Conservation (phyloP, 2,329 filamentous ascomycete species). For the Cercospora sp. region DNA sequence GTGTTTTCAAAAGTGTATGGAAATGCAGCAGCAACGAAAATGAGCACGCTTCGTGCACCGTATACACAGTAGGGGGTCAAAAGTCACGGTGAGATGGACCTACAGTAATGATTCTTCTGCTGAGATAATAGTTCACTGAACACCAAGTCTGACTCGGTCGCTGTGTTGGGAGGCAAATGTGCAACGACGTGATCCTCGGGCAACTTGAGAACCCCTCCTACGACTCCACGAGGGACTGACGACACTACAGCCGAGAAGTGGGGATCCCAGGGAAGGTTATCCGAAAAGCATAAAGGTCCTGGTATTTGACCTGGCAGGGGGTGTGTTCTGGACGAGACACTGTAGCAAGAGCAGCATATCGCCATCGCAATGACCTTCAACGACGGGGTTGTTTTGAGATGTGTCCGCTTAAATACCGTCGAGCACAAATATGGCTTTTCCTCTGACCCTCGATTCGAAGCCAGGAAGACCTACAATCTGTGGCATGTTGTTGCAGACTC, state of each 20-base stretch:
- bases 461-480: not conserved
- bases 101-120: not conserved
- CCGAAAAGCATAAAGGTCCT: not conserved
- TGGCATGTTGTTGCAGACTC: not conserved
- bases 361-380: not conserved
- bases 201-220: slow-evolving; percentile 5
- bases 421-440: not conserved
- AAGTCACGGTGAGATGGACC: not conserved
- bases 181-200: not conserved
- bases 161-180: not conserved
- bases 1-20: not conserved
- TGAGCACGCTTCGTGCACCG: not conserved
- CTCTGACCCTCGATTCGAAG: not conserved
- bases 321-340: not conserved
- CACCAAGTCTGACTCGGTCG: not conserved
- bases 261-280: not conserved
- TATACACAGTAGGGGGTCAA: not conserved
- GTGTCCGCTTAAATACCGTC: not conserved
- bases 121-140: not conserved
- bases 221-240: not conserved
- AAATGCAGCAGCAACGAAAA: not conserved
- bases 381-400: not conserved
- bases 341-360: not conserved
- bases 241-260: not conserved
- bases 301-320: not conserved